phyloP scores from a whole-genome alignment of 2,329 filamentous ascomycete genomes.

The Geosmithia morbida region DNA sequence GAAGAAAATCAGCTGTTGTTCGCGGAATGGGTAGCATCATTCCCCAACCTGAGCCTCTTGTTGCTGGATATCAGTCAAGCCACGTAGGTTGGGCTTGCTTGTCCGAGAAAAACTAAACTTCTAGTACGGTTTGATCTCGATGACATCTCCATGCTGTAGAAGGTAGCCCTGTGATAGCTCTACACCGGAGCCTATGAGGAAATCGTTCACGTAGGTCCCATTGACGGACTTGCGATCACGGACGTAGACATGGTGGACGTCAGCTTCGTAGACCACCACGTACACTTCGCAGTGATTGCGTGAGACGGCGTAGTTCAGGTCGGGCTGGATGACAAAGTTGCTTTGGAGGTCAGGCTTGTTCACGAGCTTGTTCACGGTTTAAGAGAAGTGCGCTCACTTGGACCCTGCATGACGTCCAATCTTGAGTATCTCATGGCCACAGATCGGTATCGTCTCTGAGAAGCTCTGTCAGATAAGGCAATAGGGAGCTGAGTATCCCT shows the following conservation, averaged over 20 bases:
- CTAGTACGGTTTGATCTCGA: slow-evolving; percentile 25
- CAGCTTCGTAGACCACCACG: slow-evolving; percentile 32
- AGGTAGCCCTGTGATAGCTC: slow-evolving; percentile 27
- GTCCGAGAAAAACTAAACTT: slow-evolving; percentile 18
- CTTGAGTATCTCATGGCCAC: slow-evolving; percentile 13
- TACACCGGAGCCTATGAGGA: slow-evolving; percentile 23
- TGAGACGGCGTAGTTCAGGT: slow-evolving; percentile 26
- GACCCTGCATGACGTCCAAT: slow-evolving; percentile 18
- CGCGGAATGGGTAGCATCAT: not conserved
- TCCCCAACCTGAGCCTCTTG: slow-evolving; percentile 16
- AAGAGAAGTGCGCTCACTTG: slow-evolving; percentile 10
- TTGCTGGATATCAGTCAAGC: slow-evolving; percentile 14
- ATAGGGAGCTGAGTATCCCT: not conserved
- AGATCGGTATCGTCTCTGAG: not conserved
- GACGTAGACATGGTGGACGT: slow-evolving; percentile 32
- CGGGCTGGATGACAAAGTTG: slow-evolving; percentile 21
- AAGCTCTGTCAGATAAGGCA: not conserved
- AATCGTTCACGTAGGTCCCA: slow-evolving; percentile 36
- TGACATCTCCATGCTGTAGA: slow-evolving; percentile 33
- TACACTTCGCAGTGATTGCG: slow-evolving; percentile 42
- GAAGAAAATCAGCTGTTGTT: not conserved
- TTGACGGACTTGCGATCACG: slow-evolving; percentile 39
- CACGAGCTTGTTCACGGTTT: not conserved
- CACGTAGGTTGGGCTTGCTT: slow-evolving; percentile 7
- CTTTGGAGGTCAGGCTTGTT: slow-evolving; percentile 9